These are phyloP conservation scores for Leishmania gerbilli DNA, from an alignment of 208 protist species.

Conservation along the genomic window DNA sequence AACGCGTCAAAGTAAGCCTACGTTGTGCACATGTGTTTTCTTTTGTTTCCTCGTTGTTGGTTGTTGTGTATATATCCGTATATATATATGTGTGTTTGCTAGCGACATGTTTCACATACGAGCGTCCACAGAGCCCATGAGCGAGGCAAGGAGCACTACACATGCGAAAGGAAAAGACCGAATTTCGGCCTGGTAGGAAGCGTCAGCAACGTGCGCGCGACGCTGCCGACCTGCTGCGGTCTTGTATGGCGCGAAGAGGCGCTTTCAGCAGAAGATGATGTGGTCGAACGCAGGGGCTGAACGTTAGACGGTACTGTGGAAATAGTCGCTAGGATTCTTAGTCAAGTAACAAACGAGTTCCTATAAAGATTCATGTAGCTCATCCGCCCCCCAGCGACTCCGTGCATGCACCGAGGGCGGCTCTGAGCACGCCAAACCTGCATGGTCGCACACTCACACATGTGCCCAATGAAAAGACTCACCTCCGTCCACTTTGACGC, in stretches of 20 bases:
- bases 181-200: not conserved
- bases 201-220: not conserved
- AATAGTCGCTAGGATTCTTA: too few species aligned
- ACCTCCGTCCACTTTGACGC: conserved; percentile 8
- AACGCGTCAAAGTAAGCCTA: not conserved
- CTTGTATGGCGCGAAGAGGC: not conserved
- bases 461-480: too few species aligned
- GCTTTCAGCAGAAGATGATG: not conserved
- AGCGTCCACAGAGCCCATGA: not conserved
- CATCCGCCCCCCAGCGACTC: not conserved
- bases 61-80: not conserved
- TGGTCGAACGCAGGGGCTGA: too few species aligned
- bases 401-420: not conserved
- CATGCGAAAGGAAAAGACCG: too few species aligned
- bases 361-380: not conserved
- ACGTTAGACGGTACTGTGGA: too few species aligned
- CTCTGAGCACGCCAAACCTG: not conserved
- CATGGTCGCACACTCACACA: not conserved
- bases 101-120: not conserved
- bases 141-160: not conserved
- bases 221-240: not conserved
- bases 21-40: not conserved
- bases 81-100: not conserved
- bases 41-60: not conserved
- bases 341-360: not conserved